A percentile compares a stretch with the other conserved stretches of the same genome.
phyloP scores from a whole-genome alignment of 73 alveolate genomes.

The Stentor coeruleus region DNA sequence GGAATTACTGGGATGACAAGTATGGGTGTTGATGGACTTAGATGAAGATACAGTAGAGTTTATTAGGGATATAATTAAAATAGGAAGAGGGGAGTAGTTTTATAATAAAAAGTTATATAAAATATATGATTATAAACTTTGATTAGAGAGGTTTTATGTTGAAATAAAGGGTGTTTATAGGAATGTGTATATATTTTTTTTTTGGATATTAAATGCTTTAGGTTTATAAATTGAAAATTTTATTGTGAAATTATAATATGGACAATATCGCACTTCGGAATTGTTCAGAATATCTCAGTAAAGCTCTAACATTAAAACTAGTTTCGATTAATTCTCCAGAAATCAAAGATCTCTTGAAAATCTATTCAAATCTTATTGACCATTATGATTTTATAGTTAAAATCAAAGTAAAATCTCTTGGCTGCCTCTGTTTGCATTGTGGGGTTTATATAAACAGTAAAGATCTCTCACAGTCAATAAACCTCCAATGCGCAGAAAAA shows the following conservation, averaged over 20 bases:
- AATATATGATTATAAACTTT: no score
- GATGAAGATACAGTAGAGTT: no score
- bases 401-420: not conserved
- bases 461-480: not conserved
- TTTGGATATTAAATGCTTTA: no score
- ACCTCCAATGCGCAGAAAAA: not conserved
- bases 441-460: not conserved
- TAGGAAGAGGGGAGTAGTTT: no score
- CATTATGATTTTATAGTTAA: not conserved
- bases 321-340: not conserved
- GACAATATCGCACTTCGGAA: not conserved
- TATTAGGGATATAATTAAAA: no score
- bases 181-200: no score
- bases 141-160: no score
- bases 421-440: not conserved
- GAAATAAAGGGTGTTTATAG: no score
- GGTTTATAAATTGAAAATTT: no score
- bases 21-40: constrained; percentile 1
- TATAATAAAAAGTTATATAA: no score
- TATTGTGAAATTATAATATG: no score
- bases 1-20: constrained; percentile 12
- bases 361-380: not conserved
- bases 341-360: not conserved
- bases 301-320: not conserved
- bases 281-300: not conserved